Evolutionary conservation across 768 basidiomycete genomes (phyloP), one percentile per base, ranked within the genome.

Genomic region (Calocera viscosa): DNA sequence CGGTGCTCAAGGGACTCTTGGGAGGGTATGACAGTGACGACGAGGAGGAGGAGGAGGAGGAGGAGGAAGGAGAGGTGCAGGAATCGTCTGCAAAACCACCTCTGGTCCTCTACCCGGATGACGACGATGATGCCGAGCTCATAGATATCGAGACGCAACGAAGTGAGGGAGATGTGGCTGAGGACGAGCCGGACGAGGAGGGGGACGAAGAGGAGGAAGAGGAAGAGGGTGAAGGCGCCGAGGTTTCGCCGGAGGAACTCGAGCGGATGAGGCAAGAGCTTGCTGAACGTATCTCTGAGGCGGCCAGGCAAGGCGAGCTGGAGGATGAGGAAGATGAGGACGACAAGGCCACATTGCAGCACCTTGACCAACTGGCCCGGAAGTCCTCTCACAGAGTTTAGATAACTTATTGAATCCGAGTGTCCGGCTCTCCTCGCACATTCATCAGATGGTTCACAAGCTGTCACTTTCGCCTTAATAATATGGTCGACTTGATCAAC

Each of bases 41-140:
- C 16, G 67, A 22, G 68, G 64, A 22, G 34, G 69, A 12, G 39
- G 63, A n/a, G 19, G 10, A 60, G 24, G 49, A 24, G 49, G n/a
- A n/a, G 19, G 43, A 47, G 43, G 66, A 47, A 5, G 43, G 63
- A 60, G 66, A 47, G 16, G 22, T 26, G 33, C 10, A 8, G 49
- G 38, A 28, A 1, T 40, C 2, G 39, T 5, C 34, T 47, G 33
- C 2, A 40, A 47, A 16, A 26, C 38, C 19, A 19, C 53, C 53
- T 11, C 19, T 60, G 53, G 53, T 60, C 2, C 30, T 60, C 5
- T 60, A 60, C 30, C 53, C 53, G 43, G 43, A 47, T 47, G 43
- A 47, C 43, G 43, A 47, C 43, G 35, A 38, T 38, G 43, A 47
- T 24, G 43, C 43, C 7, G 43, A 47, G 43, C 43, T 47, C 7